These are phyloP conservation scores for Puccinia triticina DNA, from an alignment of 1,284 basidiomycete genomes.

Conservation along the genomic window DNA sequence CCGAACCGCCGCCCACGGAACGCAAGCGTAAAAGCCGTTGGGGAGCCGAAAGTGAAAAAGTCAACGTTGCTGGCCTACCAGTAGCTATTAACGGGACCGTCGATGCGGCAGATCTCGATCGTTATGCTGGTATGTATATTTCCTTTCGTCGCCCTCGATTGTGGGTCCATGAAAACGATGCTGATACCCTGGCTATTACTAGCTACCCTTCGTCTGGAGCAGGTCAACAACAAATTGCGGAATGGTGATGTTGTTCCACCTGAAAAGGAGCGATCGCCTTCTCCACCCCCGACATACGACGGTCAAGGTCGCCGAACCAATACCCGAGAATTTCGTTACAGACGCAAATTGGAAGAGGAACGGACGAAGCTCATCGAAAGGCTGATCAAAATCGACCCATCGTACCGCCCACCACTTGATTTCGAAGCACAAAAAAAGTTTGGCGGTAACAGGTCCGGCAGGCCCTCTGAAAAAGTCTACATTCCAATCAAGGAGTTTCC, in stretches of 20 bases:
- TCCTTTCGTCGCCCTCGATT: not conserved
- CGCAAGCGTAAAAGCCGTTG: constrained; percentile 86
- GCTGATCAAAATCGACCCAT: constrained; percentile 95
- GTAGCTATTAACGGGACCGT: constrained; percentile 84
- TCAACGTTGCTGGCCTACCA: constrained; percentile 71
- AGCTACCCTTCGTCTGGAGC: constrained; percentile 89
- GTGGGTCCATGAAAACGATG: not conserved
- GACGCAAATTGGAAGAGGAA: constrained; percentile 97
- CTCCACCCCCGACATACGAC: constrained; percentile 96
- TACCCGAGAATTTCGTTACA: constrained; percentile 95
- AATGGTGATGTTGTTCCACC: constrained; percentile 94
- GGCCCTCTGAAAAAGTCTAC: constrained; percentile 96
- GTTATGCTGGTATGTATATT: constrained; percentile 65
- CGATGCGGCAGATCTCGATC: constrained; percentile 87
- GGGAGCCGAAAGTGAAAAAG: constrained; percentile 77
- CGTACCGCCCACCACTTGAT: constrained; percentile 92
- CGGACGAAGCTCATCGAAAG: constrained; percentile 88
- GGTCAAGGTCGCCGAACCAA: constrained; percentile 95
- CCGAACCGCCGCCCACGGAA: constrained; percentile 44
- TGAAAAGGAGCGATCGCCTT: constrained; percentile 89
- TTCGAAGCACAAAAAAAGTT: constrained; percentile 76
- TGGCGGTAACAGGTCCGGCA: constrained; percentile 72
- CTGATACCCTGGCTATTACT: constrained; percentile 62
- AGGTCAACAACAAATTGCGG: constrained; percentile 91
- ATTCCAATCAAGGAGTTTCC: constrained; percentile 99